Evolutionary conservation across 345 rosid genomes (phyloP).

Genomic region (Salix udensis): DNA sequence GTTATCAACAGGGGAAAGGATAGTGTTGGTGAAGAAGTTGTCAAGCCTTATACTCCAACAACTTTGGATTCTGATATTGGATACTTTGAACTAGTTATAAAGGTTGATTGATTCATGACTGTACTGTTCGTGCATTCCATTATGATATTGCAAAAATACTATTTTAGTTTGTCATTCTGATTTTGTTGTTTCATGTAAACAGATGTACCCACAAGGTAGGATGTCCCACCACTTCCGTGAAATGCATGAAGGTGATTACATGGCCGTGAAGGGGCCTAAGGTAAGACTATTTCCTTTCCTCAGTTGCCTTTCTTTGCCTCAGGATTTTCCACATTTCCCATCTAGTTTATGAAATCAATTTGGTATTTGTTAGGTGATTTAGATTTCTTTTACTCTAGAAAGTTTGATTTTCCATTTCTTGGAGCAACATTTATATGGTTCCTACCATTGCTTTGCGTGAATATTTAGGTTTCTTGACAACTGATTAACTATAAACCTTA

Average conservation of each 20-base stretch:
- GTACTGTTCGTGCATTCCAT: neutral
- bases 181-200: neutral
- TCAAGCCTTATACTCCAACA: constrained; percentile 30
- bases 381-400: neutral
- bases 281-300: constrained; percentile 7
- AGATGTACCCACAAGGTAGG: constrained; percentile 37
- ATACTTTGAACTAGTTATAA: constrained; percentile 26
- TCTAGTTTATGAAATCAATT: neutral
- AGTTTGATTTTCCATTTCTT: neutral
- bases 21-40: constrained; percentile 26
- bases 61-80: constrained; percentile 31
- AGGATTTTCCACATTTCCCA: neutral
- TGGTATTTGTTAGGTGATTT: neutral
- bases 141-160: neutral
- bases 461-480: neutral
- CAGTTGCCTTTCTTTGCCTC: neutral
- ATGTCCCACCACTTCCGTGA: constrained; percentile 34
- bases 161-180: neutral
- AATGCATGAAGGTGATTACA: constrained; percentile 24
- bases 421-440: neutral
- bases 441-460: too few relatives aligned
- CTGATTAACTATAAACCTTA: neutral
- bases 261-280: constrained; percentile 34
- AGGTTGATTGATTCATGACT: constrained; percentile 10
- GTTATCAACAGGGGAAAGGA: constrained; percentile 24